Conservation (phyloP, 2,329 filamentous ascomycete species). For the Ophiostoma tasmaniense region DNA sequence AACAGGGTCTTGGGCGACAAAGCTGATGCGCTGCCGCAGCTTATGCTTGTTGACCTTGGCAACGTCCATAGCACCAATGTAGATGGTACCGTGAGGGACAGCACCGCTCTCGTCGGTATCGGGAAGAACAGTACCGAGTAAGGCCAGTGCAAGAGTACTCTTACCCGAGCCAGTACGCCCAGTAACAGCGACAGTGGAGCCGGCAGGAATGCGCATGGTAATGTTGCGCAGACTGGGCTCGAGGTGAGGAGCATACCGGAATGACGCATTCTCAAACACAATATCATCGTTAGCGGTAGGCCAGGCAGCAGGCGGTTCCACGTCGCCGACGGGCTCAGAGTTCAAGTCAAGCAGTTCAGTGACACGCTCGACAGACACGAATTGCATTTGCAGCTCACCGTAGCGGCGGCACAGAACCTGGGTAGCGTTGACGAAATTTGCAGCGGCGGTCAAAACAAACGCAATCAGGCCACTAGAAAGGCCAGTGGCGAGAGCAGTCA, state of each 20-base stretch:
- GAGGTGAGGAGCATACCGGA: constrained; percentile 70
- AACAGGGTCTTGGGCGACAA: constrained; percentile 56
- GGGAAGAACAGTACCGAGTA: constrained; percentile 49
- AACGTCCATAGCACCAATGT: constrained; percentile 47
- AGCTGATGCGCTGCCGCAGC: constrained; percentile 50
- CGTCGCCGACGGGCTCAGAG: constrained; percentile 59
- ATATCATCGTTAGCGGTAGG: constrained; percentile 64
- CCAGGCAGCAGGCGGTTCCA: constrained; percentile 59
- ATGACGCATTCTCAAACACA: constrained; percentile 65
- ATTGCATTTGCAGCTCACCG: constrained; percentile 82
- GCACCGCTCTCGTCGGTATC: constrained; percentile 22
- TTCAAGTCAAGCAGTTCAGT: constrained; percentile 73
- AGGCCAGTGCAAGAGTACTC: constrained; percentile 59
- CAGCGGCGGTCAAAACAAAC: constrained; percentile 69
- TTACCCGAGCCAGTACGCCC: constrained; percentile 84
- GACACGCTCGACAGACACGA: constrained; percentile 80
- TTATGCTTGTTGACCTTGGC: constrained; percentile 44
- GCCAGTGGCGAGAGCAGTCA: constrained; percentile 65
- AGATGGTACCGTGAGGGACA: constrained; percentile 38
- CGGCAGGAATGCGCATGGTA: constrained; percentile 61
- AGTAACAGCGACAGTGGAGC: constrained; percentile 57
- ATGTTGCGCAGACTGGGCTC: constrained; percentile 63
- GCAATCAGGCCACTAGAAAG: constrained; percentile 71
- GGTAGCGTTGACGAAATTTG: constrained; percentile 59
- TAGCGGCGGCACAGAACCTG: constrained; percentile 71